Percentiles rank a stretch among this genome's conserved stretches.
Conservation (phyloP, 208 protist genomes). For the Acanthamoeba sp. region DNA sequence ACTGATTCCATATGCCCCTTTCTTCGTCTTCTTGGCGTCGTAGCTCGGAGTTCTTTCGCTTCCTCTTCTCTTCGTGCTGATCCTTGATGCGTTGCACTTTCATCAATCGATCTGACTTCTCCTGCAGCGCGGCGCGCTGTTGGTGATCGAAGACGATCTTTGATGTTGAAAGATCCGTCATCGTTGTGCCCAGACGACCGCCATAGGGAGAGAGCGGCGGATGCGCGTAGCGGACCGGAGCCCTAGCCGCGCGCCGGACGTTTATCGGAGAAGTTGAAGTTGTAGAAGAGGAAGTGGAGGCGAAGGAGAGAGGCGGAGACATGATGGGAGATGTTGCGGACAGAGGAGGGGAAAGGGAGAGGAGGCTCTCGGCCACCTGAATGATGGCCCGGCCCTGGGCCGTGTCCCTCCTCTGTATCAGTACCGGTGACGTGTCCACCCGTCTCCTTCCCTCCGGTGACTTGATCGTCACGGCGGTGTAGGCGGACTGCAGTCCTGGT, state of each 20-base stretch:
- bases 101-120: constrained; percentile 1
- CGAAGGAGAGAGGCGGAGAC: background rate
- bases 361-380: constrained; percentile 1
- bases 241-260: background rate
- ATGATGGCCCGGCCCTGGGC: background rate
- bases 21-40: background rate
- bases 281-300: background rate
- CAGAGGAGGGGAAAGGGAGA: background rate
- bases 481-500: background rate
- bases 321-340: background rate
- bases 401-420: background rate
- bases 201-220: background rate
- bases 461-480: background rate
- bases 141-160: constrained; percentile 2
- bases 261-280: background rate
- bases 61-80: constrained; percentile 1
- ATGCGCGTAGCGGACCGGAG: background rate
- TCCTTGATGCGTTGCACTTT: background rate
- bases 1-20: constrained; percentile 22
- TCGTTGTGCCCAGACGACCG: background rate
- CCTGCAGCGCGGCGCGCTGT: background rate
- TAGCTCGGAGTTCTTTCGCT: background rate
- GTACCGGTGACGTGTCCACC: constrained; percentile 33
- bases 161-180: background rate
- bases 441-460: constrained; percentile 1